Evolutionary conservation across 192 early-diverging fungal genomes (phyloP), one percentile per base, ranked within the genome.

Genomic region (Coemansia biformis): DNA sequence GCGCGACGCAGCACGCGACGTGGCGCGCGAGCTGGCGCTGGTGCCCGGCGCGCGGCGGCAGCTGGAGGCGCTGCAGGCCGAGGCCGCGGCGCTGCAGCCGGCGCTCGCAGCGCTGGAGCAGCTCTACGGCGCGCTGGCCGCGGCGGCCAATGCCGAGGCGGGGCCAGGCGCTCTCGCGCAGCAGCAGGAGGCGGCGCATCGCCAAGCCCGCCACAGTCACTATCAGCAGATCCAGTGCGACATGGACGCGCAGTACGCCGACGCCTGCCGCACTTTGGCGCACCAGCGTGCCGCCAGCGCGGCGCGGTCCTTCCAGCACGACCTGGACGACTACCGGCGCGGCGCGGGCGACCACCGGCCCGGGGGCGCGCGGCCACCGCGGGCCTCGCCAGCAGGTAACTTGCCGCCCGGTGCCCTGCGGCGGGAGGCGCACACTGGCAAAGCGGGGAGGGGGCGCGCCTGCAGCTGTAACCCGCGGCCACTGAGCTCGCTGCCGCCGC

Each of bases 201-300:
- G 63, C 30, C 62, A 57, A 19, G 29, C 26, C 37, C 69, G 62
- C 15, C 62, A 53, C 31, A 26, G 37, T 22, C 54, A 65, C 69
- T 73, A 73, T 38, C 30, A 42, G 37, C 49, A 66, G 41, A 57
- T 73, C 15, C 69, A 73, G 47, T 41, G 46, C 16, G 40, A 43
- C 18, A 57, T 73, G 69, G 69, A 73, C 63, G 43, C 39, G n/a
- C 69, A 73, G 42, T 65, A 61, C 21, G 54, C 56, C 9, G 69
- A 65, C 15, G 23, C 60, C 26, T 23, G 50, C 10, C 69, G 57
- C 38, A 47, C 57, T 32, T 45, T 45, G 32, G 63, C 51, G 34
- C 46, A 50, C 36, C 42, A 30, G 17, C 69, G 69, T 5, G 69
- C 50, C 1, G 62, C 54, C 29, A 48, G 34, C 21, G 69, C 69